These are phyloP conservation scores for Medicago lupulina DNA, from an alignment of 306 rosid genomes.

Conservation along the genomic window DNA sequence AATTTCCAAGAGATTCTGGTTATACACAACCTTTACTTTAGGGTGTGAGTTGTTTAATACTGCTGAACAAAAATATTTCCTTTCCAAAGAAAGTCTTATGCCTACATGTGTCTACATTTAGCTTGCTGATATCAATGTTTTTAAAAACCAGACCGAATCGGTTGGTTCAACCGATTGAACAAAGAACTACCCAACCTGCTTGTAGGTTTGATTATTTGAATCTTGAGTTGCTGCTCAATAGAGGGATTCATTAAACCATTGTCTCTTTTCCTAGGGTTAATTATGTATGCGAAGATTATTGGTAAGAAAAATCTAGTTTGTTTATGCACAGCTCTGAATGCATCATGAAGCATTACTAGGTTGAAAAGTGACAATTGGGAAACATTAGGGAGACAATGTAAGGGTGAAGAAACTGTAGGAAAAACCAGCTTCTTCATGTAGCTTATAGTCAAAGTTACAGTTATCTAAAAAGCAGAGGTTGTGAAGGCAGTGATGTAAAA, in stretches of 20 bases:
- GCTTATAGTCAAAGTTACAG: slow-evolving; percentile 31
- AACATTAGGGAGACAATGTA: slow-evolving; percentile 7
- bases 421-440: slow-evolving; percentile 19
- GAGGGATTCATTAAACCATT: not conserved
- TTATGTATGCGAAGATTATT: not conserved
- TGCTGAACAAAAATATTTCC: slow-evolving; percentile 18
- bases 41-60: slow-evolving; percentile 1
- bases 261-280: not conserved
- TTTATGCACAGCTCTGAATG: not conserved
- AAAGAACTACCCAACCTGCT: no score
- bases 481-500: slow-evolving; percentile 12
- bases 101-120: not conserved
- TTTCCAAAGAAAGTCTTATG: slow-evolving; percentile 8
- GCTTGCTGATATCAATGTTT: not conserved
- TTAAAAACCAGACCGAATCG: no score
- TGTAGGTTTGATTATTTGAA: not conserved
- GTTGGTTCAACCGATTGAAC: no score
- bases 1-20: slow-evolving; percentile 5
- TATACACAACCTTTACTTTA: slow-evolving; percentile 12
- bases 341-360: slow-evolving; percentile 7
- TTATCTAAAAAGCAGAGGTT: slow-evolving; percentile 44
- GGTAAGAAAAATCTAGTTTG: slow-evolving; percentile 1
- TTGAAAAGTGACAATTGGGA: slow-evolving; percentile 2
- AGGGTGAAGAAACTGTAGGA: slow-evolving; percentile 15
- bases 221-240: not conserved